Evolutionary conservation across 2,329 filamentous ascomycete genomes (phyloP), one percentile per base, ranked within the genome.

Genomic region (Fusarium staphyleae): DNA sequence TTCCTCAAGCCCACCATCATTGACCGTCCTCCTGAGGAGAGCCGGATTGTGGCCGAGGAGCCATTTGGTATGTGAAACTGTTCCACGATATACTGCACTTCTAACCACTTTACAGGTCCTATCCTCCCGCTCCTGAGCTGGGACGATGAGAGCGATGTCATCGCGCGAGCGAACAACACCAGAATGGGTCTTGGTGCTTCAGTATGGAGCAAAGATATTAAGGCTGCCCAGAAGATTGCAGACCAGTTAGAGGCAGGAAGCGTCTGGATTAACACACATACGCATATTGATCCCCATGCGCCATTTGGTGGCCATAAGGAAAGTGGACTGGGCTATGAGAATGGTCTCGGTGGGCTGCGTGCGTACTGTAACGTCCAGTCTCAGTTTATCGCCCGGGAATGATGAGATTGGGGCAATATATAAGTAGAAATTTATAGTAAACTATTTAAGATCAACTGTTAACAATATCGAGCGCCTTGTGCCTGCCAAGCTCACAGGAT

Each of bases 81-180:
- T n/a, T n/a, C n/a, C n/a, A n/a, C n/a, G n/a, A n/a, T n/a, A n/a
- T n/a, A n/a, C n/a, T n/a, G n/a, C n/a, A n/a, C n/a, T n/a, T n/a
- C n/a, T n/a, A n/a, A n/a, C n/a, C n/a, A n/a, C n/a, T n/a, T n/a
- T n/a, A n/a, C n/a, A n/a, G n/a, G n/a, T n/a, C 53, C 86, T 0
- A 82, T 88, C 37, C 75, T 87, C 8, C 85, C 86, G 0, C 72
- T 87, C 12, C 65, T 87, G 44, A 78, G 77, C 10, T 89, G 83
- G 83, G 73, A 74, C 0, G 76, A 80, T 29, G 84, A 88, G 59
- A 79, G 78, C 8, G 83, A 87, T 19, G 81, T 84, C 1, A 70
- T 87, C 28, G 69, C 69, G 4, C 75, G 81, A 10, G 82, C 80
- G 1, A 86, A 85, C 53, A 71, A 78, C 15, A 73, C 72, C 4